phyloP scores from a whole-genome alignment of 148 eudicot genomes.

The Linanthus parryae region DNA sequence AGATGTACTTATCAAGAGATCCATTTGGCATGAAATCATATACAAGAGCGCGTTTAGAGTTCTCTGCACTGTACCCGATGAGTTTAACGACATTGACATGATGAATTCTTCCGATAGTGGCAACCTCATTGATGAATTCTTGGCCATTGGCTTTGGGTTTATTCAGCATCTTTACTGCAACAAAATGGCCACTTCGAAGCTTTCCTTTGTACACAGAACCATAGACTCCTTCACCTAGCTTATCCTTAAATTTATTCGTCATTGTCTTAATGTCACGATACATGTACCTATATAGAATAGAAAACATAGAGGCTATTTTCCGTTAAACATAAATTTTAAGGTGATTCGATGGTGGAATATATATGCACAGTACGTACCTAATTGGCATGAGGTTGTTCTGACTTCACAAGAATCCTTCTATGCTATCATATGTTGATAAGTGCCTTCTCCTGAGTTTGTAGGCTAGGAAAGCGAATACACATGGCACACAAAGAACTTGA shows the following conservation, averaged over 20 bases:
- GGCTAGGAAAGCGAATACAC: too few species aligned
- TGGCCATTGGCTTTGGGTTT: constrained; percentile 5
- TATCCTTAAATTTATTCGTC: not conserved
- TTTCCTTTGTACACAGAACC: constrained; percentile 7
- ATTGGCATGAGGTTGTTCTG: constrained; percentile 20
- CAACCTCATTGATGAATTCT: constrained; percentile 8
- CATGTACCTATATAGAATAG: too few species aligned
- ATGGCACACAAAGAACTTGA: too few species aligned
- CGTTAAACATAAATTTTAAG: too few species aligned
- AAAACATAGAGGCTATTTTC: too few species aligned
- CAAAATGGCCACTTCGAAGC: constrained; percentile 5
- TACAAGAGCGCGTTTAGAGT: constrained; percentile 2
- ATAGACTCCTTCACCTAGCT: constrained; percentile 2
- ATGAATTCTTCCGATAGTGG: constrained; percentile 6
- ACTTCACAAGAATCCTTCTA: constrained; percentile 21
- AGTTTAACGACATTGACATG: constrained; percentile 4
- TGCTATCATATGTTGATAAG: constrained; percentile 15
- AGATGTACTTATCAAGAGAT: not conserved
- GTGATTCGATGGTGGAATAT: too few species aligned
- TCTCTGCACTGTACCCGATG: not conserved
- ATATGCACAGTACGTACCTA: too few species aligned
- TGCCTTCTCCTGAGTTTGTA: constrained; percentile 11
- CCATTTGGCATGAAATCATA: too few species aligned
- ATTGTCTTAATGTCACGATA: not conserved
- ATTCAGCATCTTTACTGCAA: not conserved